phyloP scores from a whole-genome alignment of 192 early-diverging fungal species.

The Dissophora ornata region DNA sequence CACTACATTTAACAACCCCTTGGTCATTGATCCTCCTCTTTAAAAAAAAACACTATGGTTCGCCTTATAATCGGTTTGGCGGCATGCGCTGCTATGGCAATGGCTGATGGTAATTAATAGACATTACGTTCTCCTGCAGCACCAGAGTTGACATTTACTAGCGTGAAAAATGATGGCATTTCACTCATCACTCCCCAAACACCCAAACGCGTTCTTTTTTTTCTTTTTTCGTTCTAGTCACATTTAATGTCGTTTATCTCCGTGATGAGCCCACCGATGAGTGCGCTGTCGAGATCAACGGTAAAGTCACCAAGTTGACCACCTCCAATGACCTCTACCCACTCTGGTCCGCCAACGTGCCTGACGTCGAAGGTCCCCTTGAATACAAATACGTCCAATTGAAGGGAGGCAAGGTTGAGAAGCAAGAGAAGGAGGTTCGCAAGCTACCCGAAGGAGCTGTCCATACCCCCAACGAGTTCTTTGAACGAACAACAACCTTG shows the following conservation, averaged over 20 bases:
- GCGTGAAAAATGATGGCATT: background rate
- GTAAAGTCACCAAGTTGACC: constrained; percentile 39
- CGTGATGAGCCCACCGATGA: constrained; percentile 15
- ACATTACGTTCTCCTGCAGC: background rate
- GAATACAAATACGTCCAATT: constrained; percentile 35
- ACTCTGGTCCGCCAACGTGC: constrained; percentile 45
- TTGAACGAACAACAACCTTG: constrained; percentile 20
- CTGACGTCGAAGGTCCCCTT: constrained; percentile 28
- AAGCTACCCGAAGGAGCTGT: constrained; percentile 26
- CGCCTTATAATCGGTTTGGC: constrained; percentile 44
- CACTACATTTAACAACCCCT: constrained; percentile 17
- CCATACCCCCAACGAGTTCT: constrained; percentile 39
- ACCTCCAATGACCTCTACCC: constrained; percentile 29
- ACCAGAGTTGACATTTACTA: background rate
- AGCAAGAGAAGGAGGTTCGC: constrained; percentile 17
- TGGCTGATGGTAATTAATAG: constrained; percentile 45
- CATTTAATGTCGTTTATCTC: constrained; percentile 46
- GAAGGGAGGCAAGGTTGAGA: constrained; percentile 8
- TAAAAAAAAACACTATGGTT: constrained; percentile 43
- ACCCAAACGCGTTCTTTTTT: background rate
- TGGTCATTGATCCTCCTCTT: too few relatives aligned
- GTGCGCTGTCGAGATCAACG: constrained; percentile 38
- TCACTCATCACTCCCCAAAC: background rate
- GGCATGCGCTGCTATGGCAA: constrained; percentile 33
- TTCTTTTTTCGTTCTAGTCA: constrained; percentile 12